A percentile compares a stretch with the other conserved stretches of the same genome.
phyloP scores from a whole-genome alignment of 2,329 filamentous ascomycete species.

The Botrytis cinerea region DNA sequence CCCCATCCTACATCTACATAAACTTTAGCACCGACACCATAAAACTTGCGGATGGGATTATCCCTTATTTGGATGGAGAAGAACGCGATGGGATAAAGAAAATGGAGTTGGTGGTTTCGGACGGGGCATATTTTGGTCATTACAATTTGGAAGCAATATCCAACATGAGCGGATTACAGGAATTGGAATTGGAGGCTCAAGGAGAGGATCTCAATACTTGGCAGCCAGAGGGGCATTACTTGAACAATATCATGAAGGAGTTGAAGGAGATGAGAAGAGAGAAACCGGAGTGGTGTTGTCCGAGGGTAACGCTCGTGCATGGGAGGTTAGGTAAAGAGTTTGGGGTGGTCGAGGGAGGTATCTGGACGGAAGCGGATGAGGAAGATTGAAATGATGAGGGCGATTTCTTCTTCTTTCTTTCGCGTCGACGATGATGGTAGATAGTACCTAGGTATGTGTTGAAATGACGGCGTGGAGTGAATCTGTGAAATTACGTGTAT shows the following conservation, averaged over 20 bases:
- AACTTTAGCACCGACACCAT: conserved; percentile 32
- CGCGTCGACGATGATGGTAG: neutral
- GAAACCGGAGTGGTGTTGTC: conserved; percentile 36
- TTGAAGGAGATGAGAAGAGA: conserved; percentile 29
- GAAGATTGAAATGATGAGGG: neutral
- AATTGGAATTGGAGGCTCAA: conserved; percentile 30
- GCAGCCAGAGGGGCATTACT: conserved; percentile 21
- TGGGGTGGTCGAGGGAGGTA: conserved; percentile 29
- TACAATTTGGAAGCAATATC: conserved; percentile 35
- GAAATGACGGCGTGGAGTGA: neutral
- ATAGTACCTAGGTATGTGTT: neutral
- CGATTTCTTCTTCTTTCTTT: neutral
- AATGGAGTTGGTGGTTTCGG: conserved; percentile 33
- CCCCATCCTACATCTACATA: conserved; percentile 31
- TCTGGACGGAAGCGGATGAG: conserved; percentile 18
- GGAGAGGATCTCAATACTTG: conserved; percentile 20
- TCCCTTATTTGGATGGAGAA: conserved; percentile 29
- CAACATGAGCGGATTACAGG: conserved; percentile 33
- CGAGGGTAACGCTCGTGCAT: conserved; percentile 32
- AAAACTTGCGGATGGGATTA: conserved; percentile 28
- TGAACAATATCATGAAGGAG: conserved; percentile 28
- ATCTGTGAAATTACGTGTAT: neutral
- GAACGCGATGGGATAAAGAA: conserved; percentile 29
- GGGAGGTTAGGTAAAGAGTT: conserved; percentile 27
- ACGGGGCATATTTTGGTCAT: conserved; percentile 36